Evolutionary conservation across 2,329 filamentous ascomycete species (phyloP).

Genomic region (Pseudophaeomoniella oleicola): DNA sequence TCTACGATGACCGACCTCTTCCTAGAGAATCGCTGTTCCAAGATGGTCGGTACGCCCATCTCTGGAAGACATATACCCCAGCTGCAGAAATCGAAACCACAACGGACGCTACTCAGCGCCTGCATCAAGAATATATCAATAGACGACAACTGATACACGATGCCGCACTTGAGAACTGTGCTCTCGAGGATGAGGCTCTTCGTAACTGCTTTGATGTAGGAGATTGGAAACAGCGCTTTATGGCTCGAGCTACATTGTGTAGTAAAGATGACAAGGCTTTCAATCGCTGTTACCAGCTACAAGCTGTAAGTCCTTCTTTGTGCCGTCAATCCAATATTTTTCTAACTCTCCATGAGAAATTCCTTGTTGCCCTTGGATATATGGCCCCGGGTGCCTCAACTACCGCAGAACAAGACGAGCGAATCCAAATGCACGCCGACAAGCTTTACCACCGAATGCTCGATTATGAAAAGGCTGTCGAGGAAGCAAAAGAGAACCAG

Average conservation of each 20-base stretch:
- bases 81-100: constrained; percentile 52
- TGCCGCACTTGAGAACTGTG: constrained; percentile 86
- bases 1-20: constrained; percentile 8
- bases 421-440: constrained; percentile 93
- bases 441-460: constrained; percentile 77
- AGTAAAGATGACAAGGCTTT: constrained; percentile 61
- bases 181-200: constrained; percentile 70
- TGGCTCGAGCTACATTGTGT: constrained; percentile 57
- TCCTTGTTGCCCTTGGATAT: constrained; percentile 83
- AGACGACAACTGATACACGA: constrained; percentile 62
- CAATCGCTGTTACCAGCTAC: constrained; percentile 77
- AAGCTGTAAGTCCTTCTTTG: constrained; percentile 44
- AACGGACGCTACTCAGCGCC: constrained; percentile 65
- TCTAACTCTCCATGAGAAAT: constrained; percentile 40
- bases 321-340: constrained; percentile 1
- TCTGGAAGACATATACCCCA: constrained; percentile 86
- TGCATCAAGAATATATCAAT: constrained; percentile 73
- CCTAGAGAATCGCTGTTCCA: constrained; percentile 43
- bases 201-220: constrained; percentile 69
- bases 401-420: constrained; percentile 59
- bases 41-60: constrained; percentile 64
- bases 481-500: constrained; percentile 36
- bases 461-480: constrained; percentile 61
- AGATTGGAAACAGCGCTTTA: constrained; percentile 42
- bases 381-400: constrained; percentile 37